Percentiles rank a stretch among this genome's conserved stretches.
Evolutionary conservation across 2,329 filamentous ascomycete genomes (phyloP).

Genomic region (Graphilbum fragrans): DNA sequence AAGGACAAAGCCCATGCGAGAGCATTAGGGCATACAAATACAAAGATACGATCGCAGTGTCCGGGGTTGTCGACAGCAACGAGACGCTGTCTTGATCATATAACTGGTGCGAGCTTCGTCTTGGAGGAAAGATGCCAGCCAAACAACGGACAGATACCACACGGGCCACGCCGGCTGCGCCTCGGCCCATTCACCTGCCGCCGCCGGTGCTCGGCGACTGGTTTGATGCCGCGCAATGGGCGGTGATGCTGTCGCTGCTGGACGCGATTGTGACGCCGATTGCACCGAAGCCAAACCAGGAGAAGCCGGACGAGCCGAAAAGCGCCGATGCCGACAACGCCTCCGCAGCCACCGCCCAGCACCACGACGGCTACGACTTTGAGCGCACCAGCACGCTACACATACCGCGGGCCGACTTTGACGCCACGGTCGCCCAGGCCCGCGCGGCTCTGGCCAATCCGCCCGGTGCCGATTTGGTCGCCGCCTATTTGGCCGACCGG

Average conservation of each 20-base stretch:
- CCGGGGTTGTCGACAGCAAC: no score
- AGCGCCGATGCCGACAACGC: conserved; percentile 9
- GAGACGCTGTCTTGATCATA: no score
- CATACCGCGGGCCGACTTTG: conserved; percentile 37
- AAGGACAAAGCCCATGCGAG: no score
- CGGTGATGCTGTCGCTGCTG: conserved; percentile 38
- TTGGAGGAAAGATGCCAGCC: no score
- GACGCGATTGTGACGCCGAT: conserved; percentile 52
- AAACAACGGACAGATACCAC: no score
- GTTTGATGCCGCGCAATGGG: conserved; percentile 39
- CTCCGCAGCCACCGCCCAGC: conserved; percentile 6
- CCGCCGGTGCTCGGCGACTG: conserved; percentile 17
- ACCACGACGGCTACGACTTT: conserved; percentile 11
- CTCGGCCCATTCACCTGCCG: not conserved
- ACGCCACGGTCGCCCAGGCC: conserved; percentile 27
- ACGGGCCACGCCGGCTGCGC: not conserved
- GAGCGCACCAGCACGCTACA: conserved; percentile 29
- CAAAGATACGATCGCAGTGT: no score
- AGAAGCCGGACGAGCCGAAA: conserved; percentile 16
- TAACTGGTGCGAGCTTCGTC: no score
- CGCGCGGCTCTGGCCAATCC: conserved; percentile 22
- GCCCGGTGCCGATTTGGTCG: conserved; percentile 27
- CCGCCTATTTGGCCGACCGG: conserved; percentile 39
- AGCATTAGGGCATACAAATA: no score
- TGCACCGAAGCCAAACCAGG: no score